A percentile compares a stretch with the other conserved stretches of the same genome.
Conservation (phyloP, 31 red algal genomes). For the Pterothamnion heteromorphum region DNA sequence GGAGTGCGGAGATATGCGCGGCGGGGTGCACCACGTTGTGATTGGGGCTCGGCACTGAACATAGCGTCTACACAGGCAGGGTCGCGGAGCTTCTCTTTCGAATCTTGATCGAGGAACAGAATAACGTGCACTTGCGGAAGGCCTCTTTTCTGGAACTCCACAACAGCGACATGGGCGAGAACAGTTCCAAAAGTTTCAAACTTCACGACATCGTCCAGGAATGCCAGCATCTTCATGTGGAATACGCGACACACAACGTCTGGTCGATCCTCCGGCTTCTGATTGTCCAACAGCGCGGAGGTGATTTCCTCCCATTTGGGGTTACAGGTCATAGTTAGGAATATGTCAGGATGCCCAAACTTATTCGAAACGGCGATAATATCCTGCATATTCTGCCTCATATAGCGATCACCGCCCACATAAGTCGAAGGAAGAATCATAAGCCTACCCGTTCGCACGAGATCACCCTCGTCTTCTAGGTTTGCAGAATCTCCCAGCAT, state of each 20-base stretch:
- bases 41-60: too few relatives aligned
- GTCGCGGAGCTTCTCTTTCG: not conserved
- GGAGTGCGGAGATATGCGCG: too few relatives aligned
- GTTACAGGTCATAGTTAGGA: slow-evolving; percentile 47
- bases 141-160: slow-evolving; percentile 50
- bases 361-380: slow-evolving; percentile 19
- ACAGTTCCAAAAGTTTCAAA: not conserved
- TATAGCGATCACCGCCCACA: not conserved
- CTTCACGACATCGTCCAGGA: not conserved
- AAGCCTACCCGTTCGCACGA: not conserved
- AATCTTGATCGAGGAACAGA: not conserved
- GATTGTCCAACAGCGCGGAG: not conserved
- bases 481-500: not conserved
- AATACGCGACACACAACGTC: not conserved
- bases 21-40: too few relatives aligned
- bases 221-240: slow-evolving; percentile 14
- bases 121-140: slow-evolving; percentile 14
- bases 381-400: not conserved
- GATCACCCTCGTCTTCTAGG: not conserved
- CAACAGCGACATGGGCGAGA: not conserved
- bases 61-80: not conserved
- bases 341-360: slow-evolving; percentile 47
- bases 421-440: not conserved
- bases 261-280: not conserved
- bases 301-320: slow-evolving; percentile 43